A percentile compares a stretch with the other conserved stretches of the same genome.
Conservation (phyloP, 306 rosid species). For the Castanea mollissima region DNA sequence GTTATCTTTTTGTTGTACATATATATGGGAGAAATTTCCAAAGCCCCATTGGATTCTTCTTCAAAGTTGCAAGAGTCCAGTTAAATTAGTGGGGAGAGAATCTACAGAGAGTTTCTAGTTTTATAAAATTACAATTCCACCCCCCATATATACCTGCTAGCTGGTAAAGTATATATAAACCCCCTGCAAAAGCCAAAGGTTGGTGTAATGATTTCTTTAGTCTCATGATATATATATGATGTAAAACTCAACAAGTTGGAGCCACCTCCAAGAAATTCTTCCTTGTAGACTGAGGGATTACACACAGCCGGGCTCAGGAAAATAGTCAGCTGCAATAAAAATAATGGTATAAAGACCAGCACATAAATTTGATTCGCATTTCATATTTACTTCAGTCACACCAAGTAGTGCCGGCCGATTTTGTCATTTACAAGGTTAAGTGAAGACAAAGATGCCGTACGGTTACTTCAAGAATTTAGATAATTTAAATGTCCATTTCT, state of each 20-base stretch:
- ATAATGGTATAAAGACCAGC: too few relatives aligned
- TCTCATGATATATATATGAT: too few relatives aligned
- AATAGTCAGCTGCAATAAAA: too few relatives aligned
- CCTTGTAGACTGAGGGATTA: too few relatives aligned
- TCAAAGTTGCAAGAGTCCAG: constrained; percentile 12
- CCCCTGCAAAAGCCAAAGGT: too few relatives aligned
- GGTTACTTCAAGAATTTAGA: constrained; percentile 29
- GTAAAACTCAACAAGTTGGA: too few relatives aligned
- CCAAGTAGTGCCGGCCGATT: background rate
- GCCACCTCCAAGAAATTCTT: too few relatives aligned
- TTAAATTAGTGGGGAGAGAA: background rate
- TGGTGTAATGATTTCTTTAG: too few relatives aligned
- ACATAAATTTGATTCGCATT: too few relatives aligned
- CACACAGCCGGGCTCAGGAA: too few relatives aligned
- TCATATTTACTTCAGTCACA: too few relatives aligned
- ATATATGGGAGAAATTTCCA: constrained; percentile 20
- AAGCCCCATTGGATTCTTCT: constrained; percentile 34
- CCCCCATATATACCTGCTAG: background rate
- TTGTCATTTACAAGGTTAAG: background rate
- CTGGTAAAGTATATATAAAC: too few relatives aligned
- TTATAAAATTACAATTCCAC: background rate
- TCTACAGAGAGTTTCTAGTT: background rate
- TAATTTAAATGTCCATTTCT: constrained; percentile 8
- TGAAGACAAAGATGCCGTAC: constrained; percentile 18
- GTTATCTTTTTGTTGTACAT: constrained; percentile 7